Evolutionary conservation across 139 green algal species (phyloP).

Genomic region (Coelastrella sp.): DNA sequence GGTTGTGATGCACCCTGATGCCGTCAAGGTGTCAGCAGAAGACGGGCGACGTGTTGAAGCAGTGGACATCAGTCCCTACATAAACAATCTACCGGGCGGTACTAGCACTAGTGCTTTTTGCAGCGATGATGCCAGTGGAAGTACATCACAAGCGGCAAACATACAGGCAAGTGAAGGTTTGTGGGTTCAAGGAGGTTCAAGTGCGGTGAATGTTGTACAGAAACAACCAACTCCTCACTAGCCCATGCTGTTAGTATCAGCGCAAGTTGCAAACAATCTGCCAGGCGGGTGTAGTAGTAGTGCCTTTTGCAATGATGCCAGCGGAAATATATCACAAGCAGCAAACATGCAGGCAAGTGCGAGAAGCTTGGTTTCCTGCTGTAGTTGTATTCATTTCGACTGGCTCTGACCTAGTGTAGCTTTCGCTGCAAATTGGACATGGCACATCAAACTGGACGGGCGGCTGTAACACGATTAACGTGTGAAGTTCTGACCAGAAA

Average conservation of each 20-base stretch:
- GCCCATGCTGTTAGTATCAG: no score
- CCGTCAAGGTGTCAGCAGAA: slow-evolving; percentile 80
- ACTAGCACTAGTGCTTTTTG: slow-evolving; percentile 62
- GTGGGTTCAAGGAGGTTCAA: no score
- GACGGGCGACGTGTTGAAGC: slow-evolving; percentile 72
- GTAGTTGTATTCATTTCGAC: background rate
- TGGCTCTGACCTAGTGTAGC: no score
- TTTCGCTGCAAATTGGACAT: no score
- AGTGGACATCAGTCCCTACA: slow-evolving; percentile 82
- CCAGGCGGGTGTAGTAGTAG: slow-evolving; percentile 59
- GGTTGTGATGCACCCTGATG: slow-evolving; percentile 60
- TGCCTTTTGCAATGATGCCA: slow-evolving; percentile 55
- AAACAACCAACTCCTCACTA: no score
- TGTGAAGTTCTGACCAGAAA: no score
- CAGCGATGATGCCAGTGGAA: slow-evolving; percentile 71
- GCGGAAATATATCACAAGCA: slow-evolving; percentile 54
- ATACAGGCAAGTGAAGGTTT: slow-evolving; percentile 56
- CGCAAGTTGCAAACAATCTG: background rate
- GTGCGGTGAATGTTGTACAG: no score
- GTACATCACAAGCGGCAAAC: slow-evolving; percentile 77
- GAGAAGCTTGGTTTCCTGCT: background rate
- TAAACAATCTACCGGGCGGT: slow-evolving; percentile 71
- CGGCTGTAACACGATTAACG: no score
- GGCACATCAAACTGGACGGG: no score
- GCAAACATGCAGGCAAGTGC: slow-evolving; percentile 65